A percentile compares a stretch with the other conserved stretches of the same genome.
phyloP scores from a whole-genome alignment of 257 asterid species.

The Solanum okadae region DNA sequence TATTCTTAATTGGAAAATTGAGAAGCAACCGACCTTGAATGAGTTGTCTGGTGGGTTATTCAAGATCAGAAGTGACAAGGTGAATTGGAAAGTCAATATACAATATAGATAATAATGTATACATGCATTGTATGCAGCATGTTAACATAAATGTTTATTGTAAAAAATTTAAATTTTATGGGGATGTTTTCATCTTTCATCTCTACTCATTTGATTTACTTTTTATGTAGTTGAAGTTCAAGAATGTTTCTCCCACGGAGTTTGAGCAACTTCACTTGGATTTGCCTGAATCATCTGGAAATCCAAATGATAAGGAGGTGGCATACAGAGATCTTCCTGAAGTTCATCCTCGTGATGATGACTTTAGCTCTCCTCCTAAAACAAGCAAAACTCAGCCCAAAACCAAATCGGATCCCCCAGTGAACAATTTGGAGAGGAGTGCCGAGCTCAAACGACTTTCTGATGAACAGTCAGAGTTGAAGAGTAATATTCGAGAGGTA shows the following conservation, averaged over 20 bases:
- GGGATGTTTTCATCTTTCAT: neutral
- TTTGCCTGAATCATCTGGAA: neutral
- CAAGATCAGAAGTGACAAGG: neutral
- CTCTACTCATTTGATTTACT: neutral
- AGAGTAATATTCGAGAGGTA: neutral
- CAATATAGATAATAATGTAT: neutral
- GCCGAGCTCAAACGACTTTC: neutral
- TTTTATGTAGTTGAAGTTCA: neutral
- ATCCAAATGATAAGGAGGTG: neutral
- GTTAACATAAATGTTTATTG: neutral
- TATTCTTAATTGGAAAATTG: neutral
- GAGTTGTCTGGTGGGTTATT: neutral
- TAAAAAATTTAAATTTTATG: neutral
- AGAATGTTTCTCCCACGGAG: neutral
- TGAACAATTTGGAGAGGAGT: neutral
- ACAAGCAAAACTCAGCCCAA: neutral
- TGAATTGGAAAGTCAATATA: neutral
- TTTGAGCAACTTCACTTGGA: slow-evolving; percentile 1
- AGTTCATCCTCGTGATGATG: neutral
- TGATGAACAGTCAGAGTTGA: neutral
- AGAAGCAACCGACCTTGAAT: neutral
- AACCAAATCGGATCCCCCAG: neutral
- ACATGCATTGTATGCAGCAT: neutral
- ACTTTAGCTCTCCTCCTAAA: neutral
- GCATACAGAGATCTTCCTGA: neutral